Conservation (phyloP, 768 basidiomycete genomes). For the Tubosaeta brunneosetosa region DNA sequence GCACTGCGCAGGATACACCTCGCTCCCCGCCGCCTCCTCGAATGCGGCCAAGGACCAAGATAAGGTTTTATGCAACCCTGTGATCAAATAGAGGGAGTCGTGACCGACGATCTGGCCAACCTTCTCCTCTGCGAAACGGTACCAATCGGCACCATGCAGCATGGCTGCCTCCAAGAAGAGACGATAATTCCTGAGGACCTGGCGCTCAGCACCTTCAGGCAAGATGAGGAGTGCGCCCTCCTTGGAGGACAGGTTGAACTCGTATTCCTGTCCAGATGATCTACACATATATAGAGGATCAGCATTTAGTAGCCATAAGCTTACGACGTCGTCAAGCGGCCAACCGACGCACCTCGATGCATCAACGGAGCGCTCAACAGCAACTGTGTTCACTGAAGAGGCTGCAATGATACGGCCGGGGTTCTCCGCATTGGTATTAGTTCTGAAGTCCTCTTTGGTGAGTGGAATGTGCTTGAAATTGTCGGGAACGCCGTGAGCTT, state of each 20-base stretch:
- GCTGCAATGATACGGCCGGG: conserved; percentile 4
- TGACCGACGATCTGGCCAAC: conserved; percentile 16
- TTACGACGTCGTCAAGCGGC: too few species aligned
- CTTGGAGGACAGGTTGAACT: too few species aligned
- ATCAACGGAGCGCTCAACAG: background rate
- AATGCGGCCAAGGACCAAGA: too few species aligned
- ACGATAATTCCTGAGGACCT: conserved; percentile 17
- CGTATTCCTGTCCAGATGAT: too few species aligned
- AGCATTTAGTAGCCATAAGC: too few species aligned
- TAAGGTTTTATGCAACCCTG: background rate
- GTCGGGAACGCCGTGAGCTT: conserved; percentile 21
- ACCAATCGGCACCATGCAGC: too few species aligned
- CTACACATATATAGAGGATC: too few species aligned
- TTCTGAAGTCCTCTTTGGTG: conserved; percentile 3
- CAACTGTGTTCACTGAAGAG: conserved; percentile 4
- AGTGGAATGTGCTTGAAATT: conserved; percentile 20
- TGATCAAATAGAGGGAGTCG: conserved; percentile 29
- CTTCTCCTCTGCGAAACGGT: too few species aligned
- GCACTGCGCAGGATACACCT: conserved; percentile 10
- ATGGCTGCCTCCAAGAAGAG: conserved; percentile 17
- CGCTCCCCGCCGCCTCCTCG: too few species aligned
- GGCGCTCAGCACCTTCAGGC: conserved; percentile 24
- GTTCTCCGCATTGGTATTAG: background rate
- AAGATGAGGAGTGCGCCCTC: conserved; percentile 30
- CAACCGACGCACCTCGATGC: too few species aligned